These are phyloP conservation scores for Erysimum pusillum DNA, from an alignment of 441 rosid genomes.

Conservation along the genomic window DNA sequence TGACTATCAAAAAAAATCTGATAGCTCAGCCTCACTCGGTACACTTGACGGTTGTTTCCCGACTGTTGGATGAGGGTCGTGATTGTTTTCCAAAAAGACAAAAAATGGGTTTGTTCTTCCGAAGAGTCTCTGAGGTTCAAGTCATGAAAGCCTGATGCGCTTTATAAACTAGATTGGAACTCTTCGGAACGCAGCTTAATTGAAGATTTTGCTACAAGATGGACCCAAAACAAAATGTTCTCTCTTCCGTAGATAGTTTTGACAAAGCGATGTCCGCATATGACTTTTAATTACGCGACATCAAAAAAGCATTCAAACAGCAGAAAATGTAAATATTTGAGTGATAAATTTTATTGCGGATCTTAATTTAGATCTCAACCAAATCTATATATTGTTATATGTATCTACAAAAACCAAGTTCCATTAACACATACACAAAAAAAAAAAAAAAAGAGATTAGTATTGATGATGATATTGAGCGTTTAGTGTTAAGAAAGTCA, in stretches of 20 bases:
- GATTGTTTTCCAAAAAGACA: too few species aligned
- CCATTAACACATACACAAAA: neutral
- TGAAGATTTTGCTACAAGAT: neutral
- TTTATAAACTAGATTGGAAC: too few species aligned
- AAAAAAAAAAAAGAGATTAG: neutral
- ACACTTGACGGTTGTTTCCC: neutral
- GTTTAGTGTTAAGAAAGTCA: neutral
- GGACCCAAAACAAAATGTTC: neutral
- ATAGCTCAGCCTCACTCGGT: neutral
- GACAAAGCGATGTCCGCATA: neutral
- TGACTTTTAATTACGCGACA: neutral
- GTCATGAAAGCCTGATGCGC: too few species aligned
- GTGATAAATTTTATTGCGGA: neutral
- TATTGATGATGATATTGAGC: conserved; percentile 7
- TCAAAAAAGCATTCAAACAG: neutral
- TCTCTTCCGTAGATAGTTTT: neutral
- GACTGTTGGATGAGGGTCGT: neutral
- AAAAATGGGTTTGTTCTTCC: too few species aligned
- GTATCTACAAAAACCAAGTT: neutral
- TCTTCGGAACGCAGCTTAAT: too few species aligned
- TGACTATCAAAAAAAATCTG: neutral
- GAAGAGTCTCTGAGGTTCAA: neutral
- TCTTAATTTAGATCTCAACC: neutral
- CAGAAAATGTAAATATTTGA: neutral
- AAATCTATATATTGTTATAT: neutral